Conservation (phyloP, 2,329 filamentous ascomycete species). For the Aspergillus sojae region DNA sequence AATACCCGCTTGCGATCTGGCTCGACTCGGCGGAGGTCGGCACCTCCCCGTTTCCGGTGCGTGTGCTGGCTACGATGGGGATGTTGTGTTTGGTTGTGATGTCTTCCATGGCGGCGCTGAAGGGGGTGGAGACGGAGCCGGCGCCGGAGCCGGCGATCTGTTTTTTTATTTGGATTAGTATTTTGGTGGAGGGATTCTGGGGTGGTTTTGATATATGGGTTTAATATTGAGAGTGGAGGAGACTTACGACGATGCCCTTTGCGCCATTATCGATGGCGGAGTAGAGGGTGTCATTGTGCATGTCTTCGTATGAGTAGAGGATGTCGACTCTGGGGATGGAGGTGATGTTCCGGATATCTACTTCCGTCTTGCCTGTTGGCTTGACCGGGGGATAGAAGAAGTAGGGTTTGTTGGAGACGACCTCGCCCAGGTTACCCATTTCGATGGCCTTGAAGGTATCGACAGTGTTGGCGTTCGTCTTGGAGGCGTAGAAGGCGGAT, state of each 20-base stretch:
- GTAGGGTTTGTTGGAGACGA: slow-evolving; percentile 60
- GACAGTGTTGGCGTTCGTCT: slow-evolving; percentile 64
- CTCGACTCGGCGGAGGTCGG: slow-evolving; percentile 21
- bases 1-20: slow-evolving; percentile 25
- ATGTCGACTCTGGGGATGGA: slow-evolving; percentile 30
- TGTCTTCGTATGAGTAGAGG: slow-evolving; percentile 31
- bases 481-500: slow-evolving; percentile 61
- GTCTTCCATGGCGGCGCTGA: slow-evolving; percentile 20
- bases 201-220: neutral
- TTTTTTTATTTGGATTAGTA: neutral
- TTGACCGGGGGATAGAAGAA: slow-evolving; percentile 61
- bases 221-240: too few species aligned
- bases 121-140: slow-evolving; percentile 23
- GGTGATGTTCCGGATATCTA: slow-evolving; percentile 22
- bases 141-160: slow-evolving; percentile 29
- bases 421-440: slow-evolving; percentile 59
- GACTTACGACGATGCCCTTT: slow-evolving; percentile 29
- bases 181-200: too few species aligned
- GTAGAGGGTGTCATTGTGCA: slow-evolving; percentile 27
- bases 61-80: slow-evolving; percentile 27
- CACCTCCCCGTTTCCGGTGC: slow-evolving; percentile 30
- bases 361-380: slow-evolving; percentile 47
- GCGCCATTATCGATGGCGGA: slow-evolving; percentile 26
- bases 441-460: slow-evolving; percentile 65
- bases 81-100: slow-evolving; percentile 19